Evolutionary conservation across 2,329 filamentous ascomycete genomes (phyloP), one percentile per base, ranked within the genome.

Genomic region (Trichoderma atrobrunneum): DNA sequence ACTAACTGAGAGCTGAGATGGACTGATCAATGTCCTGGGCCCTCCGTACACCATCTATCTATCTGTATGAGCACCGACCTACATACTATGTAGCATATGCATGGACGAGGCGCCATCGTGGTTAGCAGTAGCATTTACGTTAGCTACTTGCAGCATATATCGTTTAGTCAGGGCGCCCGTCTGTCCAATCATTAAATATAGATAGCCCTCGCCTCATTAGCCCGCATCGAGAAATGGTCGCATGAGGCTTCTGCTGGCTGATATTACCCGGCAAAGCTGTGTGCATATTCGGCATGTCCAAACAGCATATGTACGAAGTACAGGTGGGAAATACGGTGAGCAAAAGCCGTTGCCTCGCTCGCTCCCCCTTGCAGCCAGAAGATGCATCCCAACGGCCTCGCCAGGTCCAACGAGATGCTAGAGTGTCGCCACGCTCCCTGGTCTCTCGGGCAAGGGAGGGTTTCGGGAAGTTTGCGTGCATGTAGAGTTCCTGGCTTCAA

Each of bases 161-260:
- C 21, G 16, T 32, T 18, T 56, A 26, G 30, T 51, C 61, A 21
- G 39, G 61, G 39, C 28, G 61, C 39, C 11, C 48, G 21, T 26
- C 12, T 5, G n/a, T 36, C 64, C 48, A 26, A 65, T 54, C 64
- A 67, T 32, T 26, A 48, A 26, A 12, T 32, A 54, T 12, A 30
- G 51, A 30, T 59, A n/a, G 28, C 56, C 14, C 24, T 54, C 62
- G 51, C 57, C 32, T 68, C 65, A 30, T 68, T 24, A 59, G 26
- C 65, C 65, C 65, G 62, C 54, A 68, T 68, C 36, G 18, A 60
- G 65, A 68, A 59, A 66, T 56, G 48, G 63, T 28, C 51, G 63
- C 63, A 66, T 56, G 63, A 66, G 64, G 12, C 64, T 34, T 34
- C 54, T 59, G 36, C 65, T 60, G 11, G 26, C 65, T 32, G 26